These are phyloP conservation scores for Bruguiera parviflora DNA, from an alignment of 345 rosid species.

Conservation along the genomic window DNA sequence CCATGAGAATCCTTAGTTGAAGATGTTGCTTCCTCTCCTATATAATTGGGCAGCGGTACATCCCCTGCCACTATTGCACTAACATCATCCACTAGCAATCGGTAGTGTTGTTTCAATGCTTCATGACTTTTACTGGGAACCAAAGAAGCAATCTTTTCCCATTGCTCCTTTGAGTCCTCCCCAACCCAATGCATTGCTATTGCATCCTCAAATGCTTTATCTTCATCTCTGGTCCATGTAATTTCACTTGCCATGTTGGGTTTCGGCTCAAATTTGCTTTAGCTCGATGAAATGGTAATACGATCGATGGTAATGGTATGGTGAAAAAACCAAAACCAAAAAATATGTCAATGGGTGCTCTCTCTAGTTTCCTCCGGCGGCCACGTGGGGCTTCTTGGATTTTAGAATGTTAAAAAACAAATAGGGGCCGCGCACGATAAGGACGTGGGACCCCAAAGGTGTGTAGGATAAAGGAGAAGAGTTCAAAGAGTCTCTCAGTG, in stretches of 20 bases:
- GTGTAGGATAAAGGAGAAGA: conserved; percentile 19
- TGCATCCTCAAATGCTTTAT: conserved; percentile 72
- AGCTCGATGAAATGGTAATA: neutral
- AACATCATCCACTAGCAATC: conserved; percentile 60
- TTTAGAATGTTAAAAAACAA: neutral
- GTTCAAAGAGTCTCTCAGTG: conserved; percentile 22
- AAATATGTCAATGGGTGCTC: conserved; percentile 8
- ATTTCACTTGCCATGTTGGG: conserved; percentile 42
- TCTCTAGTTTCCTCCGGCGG: conserved; percentile 12
- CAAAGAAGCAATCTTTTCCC: conserved; percentile 65
- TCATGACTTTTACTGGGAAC: conserved; percentile 56
- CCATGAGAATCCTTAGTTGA: conserved; percentile 46
- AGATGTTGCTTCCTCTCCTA: conserved; percentile 40
- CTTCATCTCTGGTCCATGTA: conserved; percentile 80
- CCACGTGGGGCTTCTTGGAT: conserved; percentile 13
- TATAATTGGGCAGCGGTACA: conserved; percentile 58
- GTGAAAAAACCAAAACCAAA: neutral
- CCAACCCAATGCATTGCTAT: conserved; percentile 65
- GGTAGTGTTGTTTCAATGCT: conserved; percentile 61
- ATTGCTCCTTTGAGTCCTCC: conserved; percentile 49
- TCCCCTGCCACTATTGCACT: conserved; percentile 67
- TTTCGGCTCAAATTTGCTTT: neutral
- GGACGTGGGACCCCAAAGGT: conserved; percentile 4
- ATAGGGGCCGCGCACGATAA: conserved; percentile 43
- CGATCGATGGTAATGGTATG: neutral